These are phyloP conservation scores for Azolla pinnata DNA, from an alignment of 75 land plant species.

Conservation along the genomic window DNA sequence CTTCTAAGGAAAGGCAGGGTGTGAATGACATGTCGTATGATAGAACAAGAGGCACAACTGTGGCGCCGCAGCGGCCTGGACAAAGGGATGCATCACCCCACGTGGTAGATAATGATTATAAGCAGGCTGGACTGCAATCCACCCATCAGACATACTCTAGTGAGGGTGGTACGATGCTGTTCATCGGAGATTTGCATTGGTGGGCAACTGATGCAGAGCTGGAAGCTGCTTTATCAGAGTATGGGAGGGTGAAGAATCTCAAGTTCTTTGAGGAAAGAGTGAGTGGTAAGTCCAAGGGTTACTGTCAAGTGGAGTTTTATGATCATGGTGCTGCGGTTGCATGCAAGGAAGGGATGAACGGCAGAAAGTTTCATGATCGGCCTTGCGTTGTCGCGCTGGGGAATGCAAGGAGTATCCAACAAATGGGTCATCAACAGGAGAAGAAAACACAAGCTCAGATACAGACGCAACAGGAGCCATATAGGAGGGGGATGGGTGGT, in stretches of 20 bases:
- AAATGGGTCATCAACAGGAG: slow-evolving; percentile 23
- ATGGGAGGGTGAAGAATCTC: slow-evolving; percentile 74
- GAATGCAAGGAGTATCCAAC: slow-evolving; percentile 30
- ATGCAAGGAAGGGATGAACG: slow-evolving; percentile 86
- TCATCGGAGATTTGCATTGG: slow-evolving; percentile 86
- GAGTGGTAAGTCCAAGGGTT: slow-evolving; percentile 94
- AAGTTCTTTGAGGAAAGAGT: slow-evolving; percentile 84
- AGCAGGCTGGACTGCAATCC: slow-evolving; percentile 4
- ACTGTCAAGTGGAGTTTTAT: slow-evolving; percentile 84
- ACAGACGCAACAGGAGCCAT: slow-evolving; percentile 3
- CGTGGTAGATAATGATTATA: slow-evolving; percentile 5
- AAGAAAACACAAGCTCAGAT: slow-evolving; percentile 17
- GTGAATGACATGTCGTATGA: neutral
- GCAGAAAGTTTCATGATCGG: slow-evolving; percentile 64
- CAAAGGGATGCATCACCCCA: slow-evolving; percentile 9
- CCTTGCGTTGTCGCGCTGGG: slow-evolving; percentile 83
- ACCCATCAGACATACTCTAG: slow-evolving; percentile 6
- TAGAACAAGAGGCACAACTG: neutral
- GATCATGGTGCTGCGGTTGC: slow-evolving; percentile 53
- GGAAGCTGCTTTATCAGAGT: slow-evolving; percentile 59
- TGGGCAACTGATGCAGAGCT: slow-evolving; percentile 95
- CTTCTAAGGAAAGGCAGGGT: neutral
- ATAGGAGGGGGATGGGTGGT: neutral
- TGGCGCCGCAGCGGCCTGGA: slow-evolving; percentile 1
- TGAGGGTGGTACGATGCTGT: slow-evolving; percentile 33